Percentiles rank a stretch among this genome's conserved stretches.
Conservation (phyloP, 2,329 filamentous ascomycete genomes). For the Helotiales sp. region DNA sequence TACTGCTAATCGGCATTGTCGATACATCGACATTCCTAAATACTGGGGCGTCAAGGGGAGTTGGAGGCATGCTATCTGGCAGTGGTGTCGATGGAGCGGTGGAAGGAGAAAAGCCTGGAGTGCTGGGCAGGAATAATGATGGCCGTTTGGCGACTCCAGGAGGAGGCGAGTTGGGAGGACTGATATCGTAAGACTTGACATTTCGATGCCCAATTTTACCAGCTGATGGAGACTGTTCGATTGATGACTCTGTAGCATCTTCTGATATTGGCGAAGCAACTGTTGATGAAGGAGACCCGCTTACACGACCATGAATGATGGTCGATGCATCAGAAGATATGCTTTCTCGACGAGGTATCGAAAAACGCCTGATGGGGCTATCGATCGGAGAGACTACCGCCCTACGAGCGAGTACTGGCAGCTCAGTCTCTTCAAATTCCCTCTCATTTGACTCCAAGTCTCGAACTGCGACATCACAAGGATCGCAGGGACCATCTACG, state of each 20-base stretch:
- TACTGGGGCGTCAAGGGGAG: conserved; percentile 34
- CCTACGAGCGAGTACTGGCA: conserved; percentile 17
- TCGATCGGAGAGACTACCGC: conserved; percentile 17
- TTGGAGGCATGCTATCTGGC: conserved; percentile 12
- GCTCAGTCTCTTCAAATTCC: conserved; percentile 3
- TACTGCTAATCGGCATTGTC: conserved; percentile 26
- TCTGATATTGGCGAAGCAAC: conserved; percentile 22
- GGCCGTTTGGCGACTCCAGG: conserved; percentile 9
- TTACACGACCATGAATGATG: conserved; percentile 21
- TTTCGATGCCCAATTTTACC: conserved; percentile 30
- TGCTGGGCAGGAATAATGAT: not conserved
- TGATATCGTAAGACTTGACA: conserved; percentile 30
- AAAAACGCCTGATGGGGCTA: conserved; percentile 11
- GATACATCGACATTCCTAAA: conserved; percentile 37
- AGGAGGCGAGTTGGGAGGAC: conserved; percentile 35
- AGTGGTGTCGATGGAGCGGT: conserved; percentile 16
- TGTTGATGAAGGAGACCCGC: conserved; percentile 23
- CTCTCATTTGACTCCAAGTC: not conserved
- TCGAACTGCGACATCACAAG: conserved; percentile 14
- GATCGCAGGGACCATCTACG: conserved; percentile 15
- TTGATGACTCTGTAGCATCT: conserved; percentile 9
- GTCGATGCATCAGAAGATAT: conserved; percentile 33
- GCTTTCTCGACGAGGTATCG: conserved; percentile 28
- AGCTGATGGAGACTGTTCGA: conserved; percentile 33
- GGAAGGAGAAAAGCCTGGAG: conserved; percentile 21